Percentiles rank a stretch among this genome's conserved stretches.
These are phyloP conservation scores for Acacia concinna DNA, from an alignment of 331 rosid species.

Conservation along the genomic window DNA sequence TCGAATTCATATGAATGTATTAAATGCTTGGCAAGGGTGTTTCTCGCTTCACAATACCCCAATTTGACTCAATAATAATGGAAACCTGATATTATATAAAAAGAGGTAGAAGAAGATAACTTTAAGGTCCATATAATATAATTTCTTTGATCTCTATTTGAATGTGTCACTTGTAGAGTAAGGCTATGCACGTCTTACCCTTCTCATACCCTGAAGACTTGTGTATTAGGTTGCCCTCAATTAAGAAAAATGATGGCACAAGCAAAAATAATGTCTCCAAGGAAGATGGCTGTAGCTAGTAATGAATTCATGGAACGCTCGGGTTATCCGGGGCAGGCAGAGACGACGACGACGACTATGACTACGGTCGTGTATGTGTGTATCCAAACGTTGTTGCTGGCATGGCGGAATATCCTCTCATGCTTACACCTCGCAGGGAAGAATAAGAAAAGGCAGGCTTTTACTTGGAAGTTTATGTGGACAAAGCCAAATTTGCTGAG, in stretches of 20 bases:
- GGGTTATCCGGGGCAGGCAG: slow-evolving; percentile 21
- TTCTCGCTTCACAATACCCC: too few relatives aligned
- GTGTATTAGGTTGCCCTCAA: too few relatives aligned
- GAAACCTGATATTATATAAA: too few relatives aligned
- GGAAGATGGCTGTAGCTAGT: too few relatives aligned
- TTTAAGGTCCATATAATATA: too few relatives aligned
- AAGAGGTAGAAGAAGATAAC: too few relatives aligned
- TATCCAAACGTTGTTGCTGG: slow-evolving; percentile 11
- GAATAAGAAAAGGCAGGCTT: neutral
- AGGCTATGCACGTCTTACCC: too few relatives aligned
- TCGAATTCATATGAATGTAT: too few relatives aligned
- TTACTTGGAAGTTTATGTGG: slow-evolving; percentile 21
- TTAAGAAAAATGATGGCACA: neutral
- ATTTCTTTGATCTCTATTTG: neutral
- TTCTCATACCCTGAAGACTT: too few relatives aligned
- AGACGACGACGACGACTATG: neutral
- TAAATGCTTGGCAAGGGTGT: too few relatives aligned
- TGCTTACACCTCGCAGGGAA: slow-evolving; percentile 46
- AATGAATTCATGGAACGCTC: slow-evolving; percentile 17
- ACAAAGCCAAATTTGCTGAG: slow-evolving; percentile 29
- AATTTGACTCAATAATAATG: too few relatives aligned
- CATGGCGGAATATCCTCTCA: slow-evolving; percentile 50
- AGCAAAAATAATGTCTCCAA: neutral
- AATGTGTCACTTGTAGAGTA: too few relatives aligned
- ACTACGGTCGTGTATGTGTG: neutral